These are phyloP conservation scores for Eutrema heterophyllum DNA, from an alignment of 345 rosid genomes.

Conservation along the genomic window DNA sequence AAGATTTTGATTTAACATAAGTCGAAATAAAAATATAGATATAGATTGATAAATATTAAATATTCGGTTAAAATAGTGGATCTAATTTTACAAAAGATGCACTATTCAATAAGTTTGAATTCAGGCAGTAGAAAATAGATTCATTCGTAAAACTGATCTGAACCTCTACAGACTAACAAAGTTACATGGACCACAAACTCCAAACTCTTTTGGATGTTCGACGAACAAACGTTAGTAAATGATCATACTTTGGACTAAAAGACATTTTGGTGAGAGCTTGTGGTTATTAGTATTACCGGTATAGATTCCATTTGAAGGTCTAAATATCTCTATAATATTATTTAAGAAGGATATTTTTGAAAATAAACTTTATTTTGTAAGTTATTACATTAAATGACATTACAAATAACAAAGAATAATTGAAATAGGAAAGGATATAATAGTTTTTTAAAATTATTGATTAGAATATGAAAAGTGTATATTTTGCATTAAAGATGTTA, in stretches of 20 bases:
- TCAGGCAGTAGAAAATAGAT: background rate
- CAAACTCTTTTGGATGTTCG: background rate
- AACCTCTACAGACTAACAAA: background rate
- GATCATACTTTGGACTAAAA: background rate
- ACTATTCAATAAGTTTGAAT: background rate
- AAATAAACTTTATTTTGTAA: no score
- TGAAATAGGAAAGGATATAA: no score
- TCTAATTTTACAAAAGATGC: background rate
- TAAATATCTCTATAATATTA: no score
- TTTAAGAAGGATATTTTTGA: no score
- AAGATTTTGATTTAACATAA: background rate
- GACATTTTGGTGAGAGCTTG: constrained; percentile 8
- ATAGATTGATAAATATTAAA: background rate
- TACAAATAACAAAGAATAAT: no score
- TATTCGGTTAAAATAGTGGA: background rate
- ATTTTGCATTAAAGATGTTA: no score
- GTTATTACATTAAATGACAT: no score
- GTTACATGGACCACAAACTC: background rate
- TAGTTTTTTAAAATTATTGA: no score
- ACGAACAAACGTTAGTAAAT: background rate
- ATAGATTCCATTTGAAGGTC: constrained; percentile 9
- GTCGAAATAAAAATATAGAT: background rate
- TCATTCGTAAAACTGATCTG: background rate
- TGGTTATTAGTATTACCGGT: constrained; percentile 3
- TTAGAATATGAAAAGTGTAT: no score